Conservation (phyloP, 225 moss, liverwort and hornwort genomes). For the Ulota crispa region DNA sequence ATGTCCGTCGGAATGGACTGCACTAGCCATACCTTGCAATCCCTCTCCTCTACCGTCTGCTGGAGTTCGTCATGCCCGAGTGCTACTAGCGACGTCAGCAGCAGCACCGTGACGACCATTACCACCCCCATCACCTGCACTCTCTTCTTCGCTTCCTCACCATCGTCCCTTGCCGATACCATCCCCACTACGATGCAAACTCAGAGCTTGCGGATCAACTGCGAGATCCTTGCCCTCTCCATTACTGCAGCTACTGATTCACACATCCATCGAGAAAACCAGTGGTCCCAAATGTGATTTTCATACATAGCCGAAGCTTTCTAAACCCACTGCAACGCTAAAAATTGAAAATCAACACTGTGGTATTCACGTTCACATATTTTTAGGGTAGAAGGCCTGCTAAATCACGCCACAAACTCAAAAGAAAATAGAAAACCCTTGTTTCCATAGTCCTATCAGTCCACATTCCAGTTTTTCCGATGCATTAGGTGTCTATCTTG, state of each 20-base stretch:
- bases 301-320: no score
- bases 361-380: no score
- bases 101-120: constrained; percentile 3
- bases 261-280: not conserved
- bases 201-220: not conserved
- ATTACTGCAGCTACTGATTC: not conserved
- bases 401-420: no score
- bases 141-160: not conserved
- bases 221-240: not conserved
- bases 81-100: not conserved
- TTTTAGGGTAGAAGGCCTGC: not conserved
- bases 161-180: not conserved
- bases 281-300: no score
- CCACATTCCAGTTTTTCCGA: not conserved
- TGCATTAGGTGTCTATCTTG: not conserved
- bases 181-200: not conserved
- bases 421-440: no score
- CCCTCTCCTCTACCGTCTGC: not conserved
- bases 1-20: constrained; percentile 65
- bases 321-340: no score
- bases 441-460: no score
- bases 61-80: not conserved
- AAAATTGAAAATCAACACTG: no score
- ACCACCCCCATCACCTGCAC: constrained; percentile 10
- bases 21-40: constrained; percentile 68